phyloP scores from a whole-genome alignment of 371 early-diverging fungal genomes.

The Mortierella sp. region DNA sequence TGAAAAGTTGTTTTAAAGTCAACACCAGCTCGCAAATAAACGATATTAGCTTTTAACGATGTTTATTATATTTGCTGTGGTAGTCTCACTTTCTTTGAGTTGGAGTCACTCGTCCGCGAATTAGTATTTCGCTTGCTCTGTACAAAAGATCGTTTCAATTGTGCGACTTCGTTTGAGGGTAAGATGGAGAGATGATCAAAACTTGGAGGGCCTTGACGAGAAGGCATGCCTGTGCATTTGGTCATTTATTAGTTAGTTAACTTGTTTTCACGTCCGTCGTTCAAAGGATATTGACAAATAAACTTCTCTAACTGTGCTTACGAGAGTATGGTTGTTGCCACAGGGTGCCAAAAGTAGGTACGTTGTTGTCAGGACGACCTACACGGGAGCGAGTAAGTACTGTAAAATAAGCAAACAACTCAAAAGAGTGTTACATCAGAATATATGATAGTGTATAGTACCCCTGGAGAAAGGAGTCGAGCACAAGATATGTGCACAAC shows the following conservation, averaged over 20 bases:
- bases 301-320: background rate
- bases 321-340: background rate
- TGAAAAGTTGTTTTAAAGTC: background rate
- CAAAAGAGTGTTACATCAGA: background rate
- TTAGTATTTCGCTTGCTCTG: background rate
- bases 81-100: background rate
- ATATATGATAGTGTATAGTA: background rate
- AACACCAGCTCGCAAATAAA: background rate
- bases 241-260: no score
- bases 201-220: background rate
- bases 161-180: background rate
- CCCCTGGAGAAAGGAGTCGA: background rate
- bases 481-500: background rate
- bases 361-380: background rate
- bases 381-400: background rate
- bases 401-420: background rate
- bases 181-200: background rate
- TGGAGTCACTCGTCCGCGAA: background rate
- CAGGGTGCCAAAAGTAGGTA: background rate
- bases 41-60: background rate
- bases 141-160: background rate
- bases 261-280: no score
- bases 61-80: background rate
- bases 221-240: background rate
- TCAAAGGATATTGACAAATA: background rate